These are phyloP conservation scores for Melastoma candidum DNA, from an alignment of 441 rosid genomes.

Conservation along the genomic window DNA sequence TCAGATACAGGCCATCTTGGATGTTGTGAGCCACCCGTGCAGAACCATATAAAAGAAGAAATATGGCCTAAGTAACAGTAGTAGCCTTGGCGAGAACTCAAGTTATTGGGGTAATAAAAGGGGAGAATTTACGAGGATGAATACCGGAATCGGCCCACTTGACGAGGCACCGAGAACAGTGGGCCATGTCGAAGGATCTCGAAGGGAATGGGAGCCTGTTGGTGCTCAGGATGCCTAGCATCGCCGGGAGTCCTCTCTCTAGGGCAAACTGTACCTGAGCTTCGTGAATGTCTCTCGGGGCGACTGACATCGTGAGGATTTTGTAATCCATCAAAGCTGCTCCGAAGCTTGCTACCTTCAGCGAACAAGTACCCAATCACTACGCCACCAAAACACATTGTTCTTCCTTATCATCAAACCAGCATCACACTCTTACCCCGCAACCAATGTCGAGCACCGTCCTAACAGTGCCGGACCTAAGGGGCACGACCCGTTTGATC, in stretches of 20 bases:
- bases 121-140: not conserved
- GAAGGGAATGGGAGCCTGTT: constrained; percentile 53
- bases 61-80: too few species aligned
- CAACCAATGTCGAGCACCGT: constrained; percentile 60
- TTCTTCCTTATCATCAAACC: not conserved
- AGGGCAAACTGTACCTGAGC: constrained; percentile 67
- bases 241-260: constrained; percentile 64
- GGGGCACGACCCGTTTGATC: constrained; percentile 32
- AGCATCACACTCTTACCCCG: constrained; percentile 32
- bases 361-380: not conserved
- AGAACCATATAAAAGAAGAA: too few species aligned
- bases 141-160: constrained; percentile 51
- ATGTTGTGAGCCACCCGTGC: constrained; percentile 7
- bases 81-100: not conserved
- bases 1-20: constrained; percentile 49
- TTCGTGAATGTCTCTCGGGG: constrained; percentile 62
- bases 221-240: constrained; percentile 53
- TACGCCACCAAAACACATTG: not conserved
- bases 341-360: constrained; percentile 68
- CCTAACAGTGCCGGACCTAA: constrained; percentile 45
- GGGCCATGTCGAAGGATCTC: constrained; percentile 58
- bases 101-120: too few species aligned
- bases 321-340: constrained; percentile 35
- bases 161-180: constrained; percentile 66
- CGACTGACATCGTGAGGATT: constrained; percentile 56